Evolutionary conservation across 106 monocot genomes (phyloP).

Genomic region (Hemerocallis citrina): DNA sequence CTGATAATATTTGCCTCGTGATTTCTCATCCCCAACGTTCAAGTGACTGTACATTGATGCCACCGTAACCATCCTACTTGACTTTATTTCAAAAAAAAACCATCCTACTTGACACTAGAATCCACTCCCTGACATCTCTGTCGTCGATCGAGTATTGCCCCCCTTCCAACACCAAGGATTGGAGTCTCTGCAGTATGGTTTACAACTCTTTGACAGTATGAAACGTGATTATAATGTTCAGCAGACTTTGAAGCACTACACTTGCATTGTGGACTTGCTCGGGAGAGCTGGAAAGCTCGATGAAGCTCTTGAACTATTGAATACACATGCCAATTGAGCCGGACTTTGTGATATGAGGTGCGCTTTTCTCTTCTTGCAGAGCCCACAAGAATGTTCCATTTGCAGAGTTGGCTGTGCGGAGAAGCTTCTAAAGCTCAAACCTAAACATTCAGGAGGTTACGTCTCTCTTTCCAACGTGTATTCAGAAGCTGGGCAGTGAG

Average conservation of each 20-base stretch:
- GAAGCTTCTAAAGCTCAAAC: slow-evolving; percentile 32
- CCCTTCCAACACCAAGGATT: too few relatives aligned
- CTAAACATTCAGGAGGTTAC: slow-evolving; percentile 27
- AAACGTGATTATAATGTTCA: slow-evolving; percentile 14
- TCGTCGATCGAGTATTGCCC: too few relatives aligned
- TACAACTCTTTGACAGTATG: slow-evolving; percentile 26
- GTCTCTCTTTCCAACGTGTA: slow-evolving; percentile 43
- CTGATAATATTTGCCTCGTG: too few relatives aligned
- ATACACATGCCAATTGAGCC: slow-evolving; percentile 33
- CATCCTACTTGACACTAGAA: too few relatives aligned
- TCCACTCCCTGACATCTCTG: too few relatives aligned
- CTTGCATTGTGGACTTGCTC: slow-evolving; percentile 33
- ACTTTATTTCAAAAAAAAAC: too few relatives aligned
- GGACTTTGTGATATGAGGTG: slow-evolving; percentile 46
- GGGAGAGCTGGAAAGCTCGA: slow-evolving; percentile 23
- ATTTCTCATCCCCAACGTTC: too few relatives aligned
- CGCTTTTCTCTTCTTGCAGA: slow-evolving; percentile 34
- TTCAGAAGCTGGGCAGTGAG: slow-evolving; percentile 21
- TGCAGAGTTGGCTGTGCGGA: slow-evolving; percentile 29
- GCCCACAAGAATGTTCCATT: slow-evolving; percentile 26
- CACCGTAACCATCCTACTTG: too few relatives aligned
- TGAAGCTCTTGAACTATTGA: slow-evolving; percentile 25
- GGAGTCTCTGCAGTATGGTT: too few relatives aligned
- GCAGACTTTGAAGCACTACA: slow-evolving; percentile 31
- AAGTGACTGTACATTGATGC: too few relatives aligned